Evolutionary conservation across 257 asterid genomes (phyloP).

Genomic region (Penstemon newberryi): DNA sequence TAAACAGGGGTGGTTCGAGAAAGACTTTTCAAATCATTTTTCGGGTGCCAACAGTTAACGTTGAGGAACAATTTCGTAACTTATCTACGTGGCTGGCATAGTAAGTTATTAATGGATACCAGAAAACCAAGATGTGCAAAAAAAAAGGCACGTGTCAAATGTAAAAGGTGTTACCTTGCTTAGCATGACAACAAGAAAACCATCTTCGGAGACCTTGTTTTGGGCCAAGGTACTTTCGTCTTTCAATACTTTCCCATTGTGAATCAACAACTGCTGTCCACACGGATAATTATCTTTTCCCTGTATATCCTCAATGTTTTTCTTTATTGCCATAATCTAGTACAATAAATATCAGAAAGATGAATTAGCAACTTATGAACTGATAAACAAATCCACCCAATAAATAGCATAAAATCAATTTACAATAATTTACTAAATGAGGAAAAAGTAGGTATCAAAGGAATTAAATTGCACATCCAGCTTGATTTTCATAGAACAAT

Average conservation of each 20-base stretch:
- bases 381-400: too few relatives aligned
- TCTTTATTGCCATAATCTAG: conserved; percentile 89
- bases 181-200: conserved; percentile 95
- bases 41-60: conserved; percentile 5
- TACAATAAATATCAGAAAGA: conserved; percentile 19
- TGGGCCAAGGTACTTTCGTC: conserved; percentile 78
- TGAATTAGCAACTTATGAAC: not conserved
- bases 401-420: not conserved
- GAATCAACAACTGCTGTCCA: conserved; percentile 86
- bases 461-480: not conserved
- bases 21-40: not conserved
- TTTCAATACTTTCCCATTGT: conserved; percentile 86
- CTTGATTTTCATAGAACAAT: not conserved
- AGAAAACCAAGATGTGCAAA: conserved; percentile 9
- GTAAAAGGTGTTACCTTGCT: conserved; percentile 60
- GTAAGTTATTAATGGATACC: conserved; percentile 12
- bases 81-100: not conserved
- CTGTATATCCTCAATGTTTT: conserved; percentile 82
- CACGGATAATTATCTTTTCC: conserved; percentile 91
- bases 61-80: not conserved
- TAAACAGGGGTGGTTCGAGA: conserved; percentile 13
- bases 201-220: conserved; percentile 85
- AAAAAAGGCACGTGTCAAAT: not conserved
- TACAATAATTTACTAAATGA: not conserved
- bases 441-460: not conserved